A percentile compares a stretch with the other conserved stretches of the same genome.
phyloP scores from a whole-genome alignment of 176 grass and related monocot genomes.

The Musa troglodytarum region DNA sequence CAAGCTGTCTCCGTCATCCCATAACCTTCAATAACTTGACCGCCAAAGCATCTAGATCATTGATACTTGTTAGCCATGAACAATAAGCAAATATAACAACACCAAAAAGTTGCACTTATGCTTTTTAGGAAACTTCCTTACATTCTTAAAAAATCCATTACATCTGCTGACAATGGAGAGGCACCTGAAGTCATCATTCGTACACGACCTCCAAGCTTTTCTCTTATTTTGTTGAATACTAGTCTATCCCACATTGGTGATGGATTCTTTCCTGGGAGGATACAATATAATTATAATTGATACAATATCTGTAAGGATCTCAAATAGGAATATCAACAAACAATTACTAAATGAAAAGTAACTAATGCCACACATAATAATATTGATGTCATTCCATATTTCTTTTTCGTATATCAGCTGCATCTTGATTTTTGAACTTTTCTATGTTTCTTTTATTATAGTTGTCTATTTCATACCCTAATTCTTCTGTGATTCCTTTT shows the following conservation, averaged over 20 bases:
- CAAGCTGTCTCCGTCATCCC: conserved; percentile 99
- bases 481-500: too few species aligned
- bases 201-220: conserved; percentile 75
- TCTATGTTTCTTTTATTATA: too few species aligned
- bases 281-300: neutral
- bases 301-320: neutral
- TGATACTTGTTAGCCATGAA: conserved; percentile 1
- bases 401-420: too few species aligned
- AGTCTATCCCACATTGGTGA: conserved; percentile 90
- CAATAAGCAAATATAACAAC: conserved; percentile 2
- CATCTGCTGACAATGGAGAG: conserved; percentile 80
- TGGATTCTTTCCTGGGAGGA: conserved; percentile 53
- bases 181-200: conserved; percentile 81
- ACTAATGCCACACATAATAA: too few species aligned
- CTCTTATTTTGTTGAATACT: conserved; percentile 98
- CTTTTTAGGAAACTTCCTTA: conserved; percentile 35
- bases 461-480: too few species aligned
- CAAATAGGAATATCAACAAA: neutral
- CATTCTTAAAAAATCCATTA: conserved; percentile 96
- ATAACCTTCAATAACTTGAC: conserved; percentile 80
- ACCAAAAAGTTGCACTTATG: neutral
- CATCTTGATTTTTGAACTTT: too few species aligned
- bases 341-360: too few species aligned
- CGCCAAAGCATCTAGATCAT: conserved; percentile 66
- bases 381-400: too few species aligned